phyloP scores from a whole-genome alignment of 108 stramenopile genomes.

The Hondaea fermentalgiana region DNA sequence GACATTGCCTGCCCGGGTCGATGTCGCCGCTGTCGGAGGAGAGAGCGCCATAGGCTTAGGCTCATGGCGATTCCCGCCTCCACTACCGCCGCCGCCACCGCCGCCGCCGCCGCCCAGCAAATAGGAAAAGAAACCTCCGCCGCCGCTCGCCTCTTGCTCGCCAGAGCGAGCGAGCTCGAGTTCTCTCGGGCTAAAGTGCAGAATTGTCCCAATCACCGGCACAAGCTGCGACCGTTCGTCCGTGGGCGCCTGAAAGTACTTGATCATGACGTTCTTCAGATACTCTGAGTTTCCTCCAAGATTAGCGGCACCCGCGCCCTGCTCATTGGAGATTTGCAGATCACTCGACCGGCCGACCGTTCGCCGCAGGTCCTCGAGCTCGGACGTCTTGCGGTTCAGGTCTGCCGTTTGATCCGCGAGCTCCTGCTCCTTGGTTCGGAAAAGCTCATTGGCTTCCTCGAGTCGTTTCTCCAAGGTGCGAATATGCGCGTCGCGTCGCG shows the following conservation, averaged over 20 bases:
- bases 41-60: not conserved
- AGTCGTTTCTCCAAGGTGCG: not conserved
- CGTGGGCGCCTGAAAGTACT: not conserved
- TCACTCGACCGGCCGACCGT: not conserved
- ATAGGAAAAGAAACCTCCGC: not conserved
- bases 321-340: not conserved
- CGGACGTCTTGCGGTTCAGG: not conserved
- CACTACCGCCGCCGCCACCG: no score
- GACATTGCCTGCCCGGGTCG: no score
- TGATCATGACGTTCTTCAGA: constrained; percentile 17
- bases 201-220: not conserved
- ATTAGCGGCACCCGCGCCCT: not conserved
- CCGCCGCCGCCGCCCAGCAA: not conserved
- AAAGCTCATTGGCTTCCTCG: not conserved
- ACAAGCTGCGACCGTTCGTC: constrained; percentile 6
- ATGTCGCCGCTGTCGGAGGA: not conserved
- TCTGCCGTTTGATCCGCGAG: not conserved
- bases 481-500: constrained; percentile 8
- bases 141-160: not conserved
- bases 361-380: not conserved
- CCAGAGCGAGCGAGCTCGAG: not conserved
- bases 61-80: not conserved
- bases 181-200: constrained; percentile 6
- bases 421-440: not conserved
- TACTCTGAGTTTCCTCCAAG: constrained; percentile 2